Evolutionary conservation across 177 flowering plant genomes (phyloP), one percentile per base, ranked within the genome.

Genomic region (Vitis hybrid): DNA sequence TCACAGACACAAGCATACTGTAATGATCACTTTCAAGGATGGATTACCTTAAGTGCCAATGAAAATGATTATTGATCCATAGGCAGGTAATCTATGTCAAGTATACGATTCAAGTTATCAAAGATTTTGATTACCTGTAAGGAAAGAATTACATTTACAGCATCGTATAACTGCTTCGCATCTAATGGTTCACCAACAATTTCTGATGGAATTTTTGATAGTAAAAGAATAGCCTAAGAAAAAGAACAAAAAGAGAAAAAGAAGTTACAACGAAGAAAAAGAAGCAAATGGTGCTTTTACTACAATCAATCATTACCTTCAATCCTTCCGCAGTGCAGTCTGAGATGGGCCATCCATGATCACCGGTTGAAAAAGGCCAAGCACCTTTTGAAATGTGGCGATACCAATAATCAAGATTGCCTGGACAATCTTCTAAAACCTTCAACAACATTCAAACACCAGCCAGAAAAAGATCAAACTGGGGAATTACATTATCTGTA

Each of bases 61-160:
- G 6, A 48, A 15, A 32, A 46, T 35, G n/a, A 3, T 51, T 63
- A 14, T 41, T 15, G 65, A 63, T 63, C 24, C 50, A 63, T n/a
- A 9, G 15, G 54, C 53, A 32, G 15, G n/a, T 14, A 14, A n/a
- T 32, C 30, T 10, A 54, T 15, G 15, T 41, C 5, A 46, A 63
- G 24, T 35, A 50, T 49, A 9, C 15, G 8, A 24, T 30, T 49
- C 18, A 51, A 9, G 11, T 58, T 11, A 27, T 17, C 13, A 62
- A 62, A 2, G 52, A 55, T 15, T 51, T 24, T 6, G 56, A 11
- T 64, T 72, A 77, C 76, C 79, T 77, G 79, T 21, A 69, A 66
- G 1, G 79, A 72, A 53, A 77, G 70, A 24, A 74, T 60, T 20
- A 74, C 73, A 65, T 74, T 74, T 10, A 60, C 77, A 51, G 77